Evolutionary conservation across 805 yeast species (phyloP).

Genomic region (Cyberlindnera nakhonratchasimensis): DNA sequence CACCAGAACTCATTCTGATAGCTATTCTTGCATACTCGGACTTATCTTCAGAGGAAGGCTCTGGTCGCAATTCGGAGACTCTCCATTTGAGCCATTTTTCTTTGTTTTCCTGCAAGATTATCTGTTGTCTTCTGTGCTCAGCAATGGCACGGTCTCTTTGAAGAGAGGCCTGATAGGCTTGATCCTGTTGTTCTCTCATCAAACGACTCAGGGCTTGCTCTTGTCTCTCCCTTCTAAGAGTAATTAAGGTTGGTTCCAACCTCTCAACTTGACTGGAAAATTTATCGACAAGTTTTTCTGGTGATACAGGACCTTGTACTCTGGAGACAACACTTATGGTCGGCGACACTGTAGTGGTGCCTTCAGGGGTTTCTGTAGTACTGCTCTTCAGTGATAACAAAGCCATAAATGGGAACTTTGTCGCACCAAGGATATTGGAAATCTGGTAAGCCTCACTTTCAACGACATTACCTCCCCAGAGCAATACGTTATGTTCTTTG

Average conservation of each 20-base stretch:
- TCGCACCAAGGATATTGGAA: slow-evolving; percentile 66
- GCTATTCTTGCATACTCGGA: slow-evolving; percentile 57
- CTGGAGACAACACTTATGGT: slow-evolving; percentile 58
- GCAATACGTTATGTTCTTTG: slow-evolving; percentile 47
- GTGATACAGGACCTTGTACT: slow-evolving; percentile 53
- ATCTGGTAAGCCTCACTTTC: slow-evolving; percentile 82
- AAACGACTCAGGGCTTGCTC: slow-evolving; percentile 54
- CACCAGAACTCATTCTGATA: slow-evolving; percentile 61
- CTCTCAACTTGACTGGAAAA: slow-evolving; percentile 47
- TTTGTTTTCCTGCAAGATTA: slow-evolving; percentile 23
- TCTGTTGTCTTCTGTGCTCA: slow-evolving; percentile 34
- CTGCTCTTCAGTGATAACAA: slow-evolving; percentile 59
- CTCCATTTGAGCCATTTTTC: slow-evolving; percentile 52
- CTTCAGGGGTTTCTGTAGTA: slow-evolving; percentile 50
- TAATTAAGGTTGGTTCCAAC: slow-evolving; percentile 57
- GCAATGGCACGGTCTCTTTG: slow-evolving; percentile 60
- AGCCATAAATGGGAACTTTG: slow-evolving; percentile 80
- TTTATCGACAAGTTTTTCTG: slow-evolving; percentile 41
- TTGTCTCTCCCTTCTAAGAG: slow-evolving; percentile 60
- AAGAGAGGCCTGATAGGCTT: slow-evolving; percentile 69
- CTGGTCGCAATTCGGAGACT: slow-evolving; percentile 26
- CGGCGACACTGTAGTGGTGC: slow-evolving; percentile 50
- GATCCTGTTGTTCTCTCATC: slow-evolving; percentile 69
- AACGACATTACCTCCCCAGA: slow-evolving; percentile 89
- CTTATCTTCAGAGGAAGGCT: slow-evolving; percentile 8